Conservation (phyloP, 495 filamentous ascomycete species). For the Aspergillus heteromorphus region DNA sequence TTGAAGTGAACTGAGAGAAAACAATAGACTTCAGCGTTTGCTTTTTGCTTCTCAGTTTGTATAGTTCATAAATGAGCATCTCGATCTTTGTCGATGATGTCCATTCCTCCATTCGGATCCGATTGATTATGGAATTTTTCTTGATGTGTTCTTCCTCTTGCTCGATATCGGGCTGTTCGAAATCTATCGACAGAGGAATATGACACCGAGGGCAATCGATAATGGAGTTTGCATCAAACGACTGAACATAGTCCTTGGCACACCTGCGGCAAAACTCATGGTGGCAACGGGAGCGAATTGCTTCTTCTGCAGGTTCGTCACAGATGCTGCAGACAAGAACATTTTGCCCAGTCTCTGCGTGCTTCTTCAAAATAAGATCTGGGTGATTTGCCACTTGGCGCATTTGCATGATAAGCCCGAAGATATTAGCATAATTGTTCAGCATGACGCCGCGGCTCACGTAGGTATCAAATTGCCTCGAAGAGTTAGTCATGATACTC, state of each 20-base stretch:
- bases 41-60: slow-evolving; percentile 81
- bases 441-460: slow-evolving; percentile 90
- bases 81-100: slow-evolving; percentile 97
- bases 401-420: slow-evolving; percentile 94
- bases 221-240: slow-evolving; percentile 53
- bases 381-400: slow-evolving; percentile 94
- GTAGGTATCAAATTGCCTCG: slow-evolving; percentile 87
- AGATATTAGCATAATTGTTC: slow-evolving; percentile 86
- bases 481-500: slow-evolving; percentile 87
- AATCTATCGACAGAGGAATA: slow-evolving; percentile 80
- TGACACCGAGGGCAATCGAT: slow-evolving; percentile 92
- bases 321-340: slow-evolving; percentile 88
- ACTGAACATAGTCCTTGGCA: slow-evolving; percentile 74
- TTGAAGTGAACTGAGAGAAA: slow-evolving; percentile 67
- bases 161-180: slow-evolving; percentile 89
- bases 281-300: slow-evolving; percentile 82
- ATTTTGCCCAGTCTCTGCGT: slow-evolving; percentile 79
- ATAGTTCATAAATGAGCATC: slow-evolving; percentile 86
- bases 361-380: slow-evolving; percentile 85
- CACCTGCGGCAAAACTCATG: slow-evolving; percentile 95
- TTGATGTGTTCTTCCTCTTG: slow-evolving; percentile 78
- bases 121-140: slow-evolving; percentile 93
- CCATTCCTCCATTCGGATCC: slow-evolving; percentile 97
- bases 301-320: slow-evolving; percentile 91
- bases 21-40: slow-evolving; percentile 85